Evolutionary conservation across 139 green algal species (phyloP), one percentile per base, ranked within the genome.

Genomic region (Spirogloea muscicola): DNA sequence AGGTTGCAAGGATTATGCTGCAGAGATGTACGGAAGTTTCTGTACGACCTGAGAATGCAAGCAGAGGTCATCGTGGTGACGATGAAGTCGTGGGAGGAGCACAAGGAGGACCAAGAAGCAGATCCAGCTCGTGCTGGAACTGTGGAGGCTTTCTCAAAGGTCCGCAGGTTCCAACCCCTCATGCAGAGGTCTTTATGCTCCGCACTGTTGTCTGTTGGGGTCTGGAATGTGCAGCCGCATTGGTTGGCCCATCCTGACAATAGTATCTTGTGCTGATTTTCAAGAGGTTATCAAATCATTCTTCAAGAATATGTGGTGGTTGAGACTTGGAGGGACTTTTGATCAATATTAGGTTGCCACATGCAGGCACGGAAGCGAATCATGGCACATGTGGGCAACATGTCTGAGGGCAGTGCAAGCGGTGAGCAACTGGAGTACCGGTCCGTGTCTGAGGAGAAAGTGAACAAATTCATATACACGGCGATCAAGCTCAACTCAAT

Each of bases 21-120:
- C n/a, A n/a, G n/a, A n/a, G 67, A 82, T 33, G 66, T 82, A 42
- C 29, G 79, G 59, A 49, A 83, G 42, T 83, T 84, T 38, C 74
- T 84, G 40, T 84, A 84, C 77, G 77, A 84, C 51, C 66, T 84
- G 48, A 57, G 77, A 29, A 82, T 84, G 72, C 39, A 78, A 44
- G 77, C 77, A 3, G 61, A 83, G 27, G 77, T 84, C 33, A 82
- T 82, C 38, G 75, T 79, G 9, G 70, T 79, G 9, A 82, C 58
- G 3, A 82, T 68, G 55, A 83, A 82, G 75, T 25, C 70, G 1
- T 79, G 70, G 70, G 70, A 79, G 39, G 70, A 79, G n/a, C n/a
- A n/a, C n/a, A n/a, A n/a, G n/a, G n/a, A n/a, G n/a, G n/a, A n/a
- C 34, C 38, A 37, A 9, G 67, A 76, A 38, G 67, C 67, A 6